A percentile compares a stretch with the other conserved stretches of the same genome.
Conservation (phyloP, 2,329 filamentous ascomycete genomes). For the Ophiostoma australiae region DNA sequence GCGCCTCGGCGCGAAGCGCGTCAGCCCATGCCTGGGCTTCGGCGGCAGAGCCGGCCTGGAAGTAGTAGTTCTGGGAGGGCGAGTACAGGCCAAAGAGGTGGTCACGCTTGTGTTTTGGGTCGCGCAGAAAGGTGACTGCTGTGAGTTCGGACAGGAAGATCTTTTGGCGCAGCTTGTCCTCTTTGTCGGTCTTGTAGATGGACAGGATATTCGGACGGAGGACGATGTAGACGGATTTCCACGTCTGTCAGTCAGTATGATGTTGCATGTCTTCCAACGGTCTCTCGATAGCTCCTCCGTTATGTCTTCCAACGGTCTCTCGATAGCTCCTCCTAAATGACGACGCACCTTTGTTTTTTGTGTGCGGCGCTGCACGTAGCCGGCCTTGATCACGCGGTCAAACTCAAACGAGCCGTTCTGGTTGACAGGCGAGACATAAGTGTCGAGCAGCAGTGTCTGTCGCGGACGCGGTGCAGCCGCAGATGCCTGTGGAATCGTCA, state of each 20-base stretch:
- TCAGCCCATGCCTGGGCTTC: conserved; percentile 86
- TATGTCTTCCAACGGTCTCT: too few species aligned
- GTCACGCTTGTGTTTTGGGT: conserved; percentile 79
- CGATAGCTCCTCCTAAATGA: neutral
- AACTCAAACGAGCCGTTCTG: conserved; percentile 95
- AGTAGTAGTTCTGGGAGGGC: conserved; percentile 83
- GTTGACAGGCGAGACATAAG: conserved; percentile 74
- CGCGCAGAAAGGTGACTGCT: conserved; percentile 80
- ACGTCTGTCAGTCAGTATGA: conserved; percentile 52
- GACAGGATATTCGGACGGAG: conserved; percentile 85
- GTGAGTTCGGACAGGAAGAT: conserved; percentile 85
- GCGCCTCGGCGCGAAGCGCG: conserved; percentile 70
- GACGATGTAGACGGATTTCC: conserved; percentile 86
- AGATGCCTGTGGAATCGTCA: conserved; percentile 23
- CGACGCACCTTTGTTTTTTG: conserved; percentile 78
- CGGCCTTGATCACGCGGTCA: conserved; percentile 86
- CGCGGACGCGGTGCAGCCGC: conserved; percentile 33
- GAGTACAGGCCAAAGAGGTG: conserved; percentile 92
- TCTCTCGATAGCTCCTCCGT: neutral
- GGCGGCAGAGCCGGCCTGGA: conserved; percentile 67
- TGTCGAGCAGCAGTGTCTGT: conserved; percentile 52
- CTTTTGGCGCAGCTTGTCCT: conserved; percentile 83
- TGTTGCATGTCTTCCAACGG: too few species aligned
- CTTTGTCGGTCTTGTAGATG: conserved; percentile 87
- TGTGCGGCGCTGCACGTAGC: conserved; percentile 79